Evolutionary conservation across 345 rosid genomes (phyloP), one percentile per base, ranked within the genome.

Genomic region (Hevea brasiliensis): DNA sequence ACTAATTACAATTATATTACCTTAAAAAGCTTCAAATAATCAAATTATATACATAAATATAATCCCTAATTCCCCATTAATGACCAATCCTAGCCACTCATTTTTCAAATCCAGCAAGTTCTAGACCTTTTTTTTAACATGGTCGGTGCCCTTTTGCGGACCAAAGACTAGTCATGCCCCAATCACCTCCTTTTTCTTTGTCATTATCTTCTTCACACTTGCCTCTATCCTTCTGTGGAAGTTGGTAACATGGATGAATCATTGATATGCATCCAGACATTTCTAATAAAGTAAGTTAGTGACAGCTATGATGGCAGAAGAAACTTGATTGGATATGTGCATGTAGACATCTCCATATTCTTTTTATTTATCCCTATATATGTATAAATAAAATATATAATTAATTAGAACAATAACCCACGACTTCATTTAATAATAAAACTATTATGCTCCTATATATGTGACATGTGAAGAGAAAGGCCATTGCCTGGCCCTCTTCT

Each of bases 241-340:
- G 61, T 35, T 35, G 40, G 37, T 72, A 82, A 84, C 80, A 76
- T 77, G 83, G 75, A 78, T 37, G 78, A 77, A 68, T 79, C 80
- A 87, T 85, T 85, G 73, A 81, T 85, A 78, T 26, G 81, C 77
- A 74, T 81, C 86, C 73, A 62, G 88, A 87, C 87, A 87, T 2
- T 75, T 87, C 83, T 73, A 79, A 63, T 69, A 79, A 83, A 74
- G 84, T 57, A 23, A 21, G 67, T 37, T 67, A 8, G 9, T 26
- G 79, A 82, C 89, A 80, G 87, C 82, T 68, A 58, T 44, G 85
- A 75, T 17, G 0, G 14, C 50, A 9, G 17, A 59, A 64, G 56
- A 27, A 44, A n/a, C 50, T 21, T 70, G 63, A 68, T 57, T 61
- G 68, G 84, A 80, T 50, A 53, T 75, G 71, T 66, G 65, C 71